Conservation (phyloP, 371 early-diverging fungal genomes). For the Lichtheimia ramosa region DNA sequence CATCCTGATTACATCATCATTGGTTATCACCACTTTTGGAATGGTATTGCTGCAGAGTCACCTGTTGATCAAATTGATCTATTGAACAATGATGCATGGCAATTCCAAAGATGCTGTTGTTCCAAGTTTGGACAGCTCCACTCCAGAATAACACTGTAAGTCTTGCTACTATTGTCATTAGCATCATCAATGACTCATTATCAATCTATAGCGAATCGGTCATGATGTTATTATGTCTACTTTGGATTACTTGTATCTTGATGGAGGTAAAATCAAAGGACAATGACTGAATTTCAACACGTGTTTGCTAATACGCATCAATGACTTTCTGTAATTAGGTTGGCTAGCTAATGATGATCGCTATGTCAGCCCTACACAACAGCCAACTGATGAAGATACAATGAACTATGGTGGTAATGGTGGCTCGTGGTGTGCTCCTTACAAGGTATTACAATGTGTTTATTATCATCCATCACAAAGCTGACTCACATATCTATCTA, state of each 20-base stretch:
- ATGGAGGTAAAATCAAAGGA: conserved; percentile 51
- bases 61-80: conserved; percentile 78
- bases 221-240: conserved; percentile 58
- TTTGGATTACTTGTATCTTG: conserved; percentile 67
- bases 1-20: conserved; percentile 54
- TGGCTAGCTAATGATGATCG: conserved; percentile 44
- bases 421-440: conserved; percentile 71
- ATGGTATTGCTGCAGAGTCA: conserved; percentile 62
- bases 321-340: conserved; percentile 15
- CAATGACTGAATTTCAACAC: too few species aligned
- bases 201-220: conserved; percentile 25
- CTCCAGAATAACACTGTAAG: conserved; percentile 41
- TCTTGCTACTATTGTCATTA: not conserved
- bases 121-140: conserved; percentile 59
- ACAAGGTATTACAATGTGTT: conserved; percentile 22
- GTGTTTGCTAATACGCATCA: too few species aligned
- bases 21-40: conserved; percentile 52
- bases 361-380: conserved; percentile 40
- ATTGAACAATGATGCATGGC: conserved; percentile 51
- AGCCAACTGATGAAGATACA: conserved; percentile 23
- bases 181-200: not conserved
- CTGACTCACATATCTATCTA: not conserved
- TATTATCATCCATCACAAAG: not conserved
- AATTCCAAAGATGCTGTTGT: conserved; percentile 50
- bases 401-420: conserved; percentile 54